phyloP scores from a whole-genome alignment of 331 rosid species.

The Malus hybrid region DNA sequence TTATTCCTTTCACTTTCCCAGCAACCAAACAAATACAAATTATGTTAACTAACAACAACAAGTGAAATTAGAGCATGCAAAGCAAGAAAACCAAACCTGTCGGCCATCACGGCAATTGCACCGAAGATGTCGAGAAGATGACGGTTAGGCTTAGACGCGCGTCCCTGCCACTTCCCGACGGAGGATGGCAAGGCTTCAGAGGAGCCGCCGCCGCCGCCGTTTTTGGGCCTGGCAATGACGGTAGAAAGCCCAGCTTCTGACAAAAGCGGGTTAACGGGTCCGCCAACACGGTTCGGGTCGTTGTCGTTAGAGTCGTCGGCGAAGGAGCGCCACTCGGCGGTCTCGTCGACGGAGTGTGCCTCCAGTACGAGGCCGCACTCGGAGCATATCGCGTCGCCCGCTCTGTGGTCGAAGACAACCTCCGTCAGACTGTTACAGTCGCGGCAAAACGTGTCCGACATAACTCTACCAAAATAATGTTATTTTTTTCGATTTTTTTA shows the following conservation, averaged over 20 bases:
- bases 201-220: not conserved
- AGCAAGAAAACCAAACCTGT: not conserved
- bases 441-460: constrained; percentile 9
- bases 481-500: not conserved
- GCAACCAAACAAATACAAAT: not conserved
- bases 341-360: not conserved
- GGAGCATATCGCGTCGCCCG: constrained; percentile 5
- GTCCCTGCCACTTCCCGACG: not conserved
- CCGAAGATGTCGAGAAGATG: not conserved
- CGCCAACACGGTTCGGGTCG: constrained; percentile 4
- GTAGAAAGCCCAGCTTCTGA: not conserved
- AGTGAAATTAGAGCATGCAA: not conserved
- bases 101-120: not conserved
- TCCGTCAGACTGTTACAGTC: constrained; percentile 6
- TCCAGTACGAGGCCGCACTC: constrained; percentile 8
- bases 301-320: not conserved
- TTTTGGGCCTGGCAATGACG: not conserved
- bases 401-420: constrained; percentile 1
- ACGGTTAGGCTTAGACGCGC: not conserved
- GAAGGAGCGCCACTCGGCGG: not conserved
- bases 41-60: not conserved
- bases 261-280: not conserved
- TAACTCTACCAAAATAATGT: not conserved
- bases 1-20: not conserved
- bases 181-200: not conserved